Base-by-base conservation (phyloP, 1,139 yeast species). In the Sugiyamaella japonica region DNA sequence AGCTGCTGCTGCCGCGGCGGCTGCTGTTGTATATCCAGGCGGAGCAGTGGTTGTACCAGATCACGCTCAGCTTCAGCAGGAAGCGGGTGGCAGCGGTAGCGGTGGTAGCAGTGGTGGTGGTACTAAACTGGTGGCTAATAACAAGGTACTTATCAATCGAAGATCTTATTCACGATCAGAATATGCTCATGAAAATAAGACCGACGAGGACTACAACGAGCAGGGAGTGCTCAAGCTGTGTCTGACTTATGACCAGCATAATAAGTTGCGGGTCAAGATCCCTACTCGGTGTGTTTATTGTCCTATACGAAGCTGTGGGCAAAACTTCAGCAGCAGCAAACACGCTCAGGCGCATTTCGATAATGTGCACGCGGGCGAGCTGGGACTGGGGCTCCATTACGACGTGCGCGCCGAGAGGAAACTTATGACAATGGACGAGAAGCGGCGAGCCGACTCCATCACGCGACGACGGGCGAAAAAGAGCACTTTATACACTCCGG, bases 271-370 rank as follows among this genome's bases (percentile, higher is more conserved):
- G n/a, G 51, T 48, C 10, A 48, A 48, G 16, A 48, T 48, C 20
- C 51, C 51, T 31, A 48, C 51, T 48, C 51, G 51, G 10, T 48
- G 51, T 29, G 51, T 48, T 34, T 40, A 48, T 17, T 48, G 51
- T 20, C 51, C 51, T n/a, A 28, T 48, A 7, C 37, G 51, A 20
- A 38, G 9, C 20, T 48, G 51, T 32, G 44, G 51, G 12, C 40
- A 39, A 23, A 39, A 48, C 17, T 48, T 48, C 23, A 39, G 39
- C n/a, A 34, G 46, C 16, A 39, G 39, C 13, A 48, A 38, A 29
- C 40, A 48, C n/a, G 38, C 45, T 2, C 51, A 48, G 29, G 9
- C 15, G 5, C 51, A 48, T 48, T 48, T 17, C n/a, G 36, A 48
- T 31, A 20, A 23, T 9, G 51, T 38, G 8, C 51, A 48, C 16